phyloP scores from a whole-genome alignment of 2,329 filamentous ascomycete genomes.

The Sordariomycetes sp. region DNA sequence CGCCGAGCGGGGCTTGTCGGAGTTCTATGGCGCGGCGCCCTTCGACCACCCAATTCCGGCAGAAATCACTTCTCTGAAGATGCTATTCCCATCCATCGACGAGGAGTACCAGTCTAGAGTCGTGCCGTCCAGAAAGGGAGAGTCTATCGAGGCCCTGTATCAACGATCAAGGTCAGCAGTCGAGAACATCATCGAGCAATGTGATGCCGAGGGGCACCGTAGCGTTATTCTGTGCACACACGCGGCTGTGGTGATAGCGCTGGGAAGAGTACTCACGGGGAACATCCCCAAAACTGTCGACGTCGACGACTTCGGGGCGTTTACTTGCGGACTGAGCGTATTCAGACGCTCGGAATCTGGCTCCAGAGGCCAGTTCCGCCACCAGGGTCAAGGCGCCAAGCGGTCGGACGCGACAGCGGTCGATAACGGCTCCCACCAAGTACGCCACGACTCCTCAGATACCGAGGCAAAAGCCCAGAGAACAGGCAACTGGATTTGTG shows the following conservation, averaged over 20 bases:
- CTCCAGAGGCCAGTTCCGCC: neutral
- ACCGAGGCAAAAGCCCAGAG: neutral
- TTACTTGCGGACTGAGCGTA: slow-evolving; percentile 67
- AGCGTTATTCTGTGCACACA: slow-evolving; percentile 78
- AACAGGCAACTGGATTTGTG: slow-evolving; percentile 70
- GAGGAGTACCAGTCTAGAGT: slow-evolving; percentile 50
- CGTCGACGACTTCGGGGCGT: slow-evolving; percentile 74
- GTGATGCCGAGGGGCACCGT: slow-evolving; percentile 59
- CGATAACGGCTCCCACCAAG: neutral
- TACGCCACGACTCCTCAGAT: neutral
- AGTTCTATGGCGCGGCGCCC: slow-evolving; percentile 84
- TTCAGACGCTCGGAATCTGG: neutral
- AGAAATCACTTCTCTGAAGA: slow-evolving; percentile 46
- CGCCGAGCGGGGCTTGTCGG: slow-evolving; percentile 52
- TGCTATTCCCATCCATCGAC: slow-evolving; percentile 57
- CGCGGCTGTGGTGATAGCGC: slow-evolving; percentile 78
- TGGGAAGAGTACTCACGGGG: slow-evolving; percentile 75
- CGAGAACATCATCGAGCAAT: slow-evolving; percentile 57
- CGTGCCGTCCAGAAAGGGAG: slow-evolving; percentile 59
- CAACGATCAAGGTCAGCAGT: slow-evolving; percentile 65
- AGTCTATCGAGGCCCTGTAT: slow-evolving; percentile 71
- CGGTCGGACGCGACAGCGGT: neutral
- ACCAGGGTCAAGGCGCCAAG: neutral
- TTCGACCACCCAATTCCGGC: slow-evolving; percentile 81
- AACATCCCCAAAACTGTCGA: slow-evolving; percentile 59